Base-by-base conservation (phyloP, 768 basidiomycete species). In the Suillus weaverae region DNA sequence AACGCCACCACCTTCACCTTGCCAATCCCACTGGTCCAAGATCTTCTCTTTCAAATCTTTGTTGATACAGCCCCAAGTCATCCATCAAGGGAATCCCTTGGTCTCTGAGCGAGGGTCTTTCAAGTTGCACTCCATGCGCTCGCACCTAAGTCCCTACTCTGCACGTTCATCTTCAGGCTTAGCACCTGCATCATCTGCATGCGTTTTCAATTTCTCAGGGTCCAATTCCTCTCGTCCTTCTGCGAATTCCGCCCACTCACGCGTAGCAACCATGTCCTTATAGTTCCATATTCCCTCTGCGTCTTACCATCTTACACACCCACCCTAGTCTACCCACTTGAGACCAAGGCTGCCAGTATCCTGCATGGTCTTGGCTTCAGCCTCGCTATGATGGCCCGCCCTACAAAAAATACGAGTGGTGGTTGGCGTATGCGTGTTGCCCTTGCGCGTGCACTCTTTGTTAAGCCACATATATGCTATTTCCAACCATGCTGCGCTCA, bases 381-480 rank as follows among this genome's bases (percentile, higher is more conserved):
- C 56, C 86, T 85, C 70, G 74, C 81, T 62, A 99, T 99, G 97
- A 97, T 99, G 96, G 85, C 86, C 77, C 92, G 90, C 77, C 91
- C 95, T 4, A 99, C 97, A 36, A 96, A 94, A 80, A 97, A 99
- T 76, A 99, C 99, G 97, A 90, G 88, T 72, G 97, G 97, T 85
- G 97, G 97, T 71, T 99, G 97, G 97, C 86, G 97, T 60, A 99
- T 99, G 97, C 89, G 97, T 76, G 97, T 99, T 62, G 92, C 97
- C 16, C 90, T 99, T 46, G 97, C 97, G 39, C 86, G 97, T 56
- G 97, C 97, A 1, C 84, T 99, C 46, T 98, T 99, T 78, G 81
- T 99, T 77, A 98, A 96, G 78, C 97, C 97, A 6, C 97, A 99
- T 81, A 75, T 97, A 97, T 60, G 94, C 93, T 44, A 76, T 99